Base-by-base conservation (phyloP, 805 yeast genomes). In the Jamesozyma hellenica region DNA sequence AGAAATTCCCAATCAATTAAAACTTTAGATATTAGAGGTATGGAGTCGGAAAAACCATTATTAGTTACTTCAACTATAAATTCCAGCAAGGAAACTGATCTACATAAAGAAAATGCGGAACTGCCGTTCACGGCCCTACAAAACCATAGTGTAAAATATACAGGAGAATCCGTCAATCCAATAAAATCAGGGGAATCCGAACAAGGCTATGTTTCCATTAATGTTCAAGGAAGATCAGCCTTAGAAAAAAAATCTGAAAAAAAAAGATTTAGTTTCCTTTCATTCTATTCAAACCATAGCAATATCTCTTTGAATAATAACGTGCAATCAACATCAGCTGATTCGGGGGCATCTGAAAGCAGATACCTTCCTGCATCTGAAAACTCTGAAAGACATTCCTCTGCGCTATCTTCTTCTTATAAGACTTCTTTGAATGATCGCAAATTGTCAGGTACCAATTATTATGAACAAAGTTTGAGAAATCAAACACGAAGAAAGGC, bases 201-300 rank as follows among this genome's bases (percentile, higher is more conserved):
- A 21, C 23, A 21, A 21, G 23, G 23, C 23, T 30, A 32, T 27
- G n/a, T 26, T 7, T 29, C 38, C 3, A 13, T 35, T n/a, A 27
- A 35, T 21, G 29, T 27, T 15, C n/a, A 31, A 13, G 27, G 35
- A 1, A 40, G 37, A 13, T 16, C 33, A 14, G 34, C 28, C 10
- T 17, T 35, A 18, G 41, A 35, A n/a, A 39, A 33, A 10, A 32
- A 23, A 18, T 32, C 38, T 15, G 32, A 36, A 17, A 43, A 28
- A 19, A 43, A 42, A 25, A 38, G 50, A 33, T 47, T 47, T 18
- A 47, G 50, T 38, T 42, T 47, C 26, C 29, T 45, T 13, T 47
- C 50, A 19, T 41, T 45, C 31, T 40, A 40, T 19, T 42, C 48
- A 14, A 38, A 42, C 11, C 33, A 31, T 16, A 40, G 18, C 28